Conservation (phyloP, 495 filamentous ascomycete genomes). For the Aspergillus nidulans region DNA sequence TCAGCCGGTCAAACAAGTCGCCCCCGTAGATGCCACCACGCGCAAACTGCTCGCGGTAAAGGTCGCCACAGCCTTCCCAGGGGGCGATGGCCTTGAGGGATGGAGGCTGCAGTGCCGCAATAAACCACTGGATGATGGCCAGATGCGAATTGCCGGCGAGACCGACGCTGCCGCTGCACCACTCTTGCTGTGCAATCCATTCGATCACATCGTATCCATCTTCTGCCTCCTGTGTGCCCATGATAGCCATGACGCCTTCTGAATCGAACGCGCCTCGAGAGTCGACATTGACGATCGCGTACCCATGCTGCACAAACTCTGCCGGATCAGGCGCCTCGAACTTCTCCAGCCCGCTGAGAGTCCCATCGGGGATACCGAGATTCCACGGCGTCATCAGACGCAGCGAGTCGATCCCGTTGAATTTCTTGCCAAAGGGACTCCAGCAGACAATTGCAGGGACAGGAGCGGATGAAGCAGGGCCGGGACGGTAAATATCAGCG, state of each 20-base stretch:
- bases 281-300: conserved; percentile 43
- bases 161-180: conserved; percentile 44
- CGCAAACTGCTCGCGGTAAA: conserved; percentile 38
- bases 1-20: conserved; percentile 24
- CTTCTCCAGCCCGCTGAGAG: conserved; percentile 31
- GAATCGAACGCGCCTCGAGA: conserved; percentile 36
- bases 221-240: conserved; percentile 44
- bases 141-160: conserved; percentile 39
- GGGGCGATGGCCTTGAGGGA: conserved; percentile 42
- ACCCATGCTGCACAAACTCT: conserved; percentile 35
- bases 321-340: conserved; percentile 38
- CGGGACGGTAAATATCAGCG: conserved; percentile 32
- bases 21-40: conserved; percentile 31
- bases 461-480: conserved; percentile 7
- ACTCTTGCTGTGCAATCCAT: conserved; percentile 32
- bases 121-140: conserved; percentile 42
- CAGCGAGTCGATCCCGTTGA: conserved; percentile 20
- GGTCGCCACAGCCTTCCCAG: conserved; percentile 43
- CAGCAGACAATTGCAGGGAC: conserved; percentile 35
- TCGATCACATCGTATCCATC: conserved; percentile 46
- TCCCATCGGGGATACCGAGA: conserved; percentile 19
- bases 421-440: conserved; percentile 34
- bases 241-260: conserved; percentile 36
- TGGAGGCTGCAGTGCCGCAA: conserved; percentile 35
- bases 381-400: conserved; percentile 20